Evolutionary conservation across 208 protist genomes (phyloP), one percentile per base, ranked within the genome.

Genomic region (Acanthamoeba triangularis): DNA sequence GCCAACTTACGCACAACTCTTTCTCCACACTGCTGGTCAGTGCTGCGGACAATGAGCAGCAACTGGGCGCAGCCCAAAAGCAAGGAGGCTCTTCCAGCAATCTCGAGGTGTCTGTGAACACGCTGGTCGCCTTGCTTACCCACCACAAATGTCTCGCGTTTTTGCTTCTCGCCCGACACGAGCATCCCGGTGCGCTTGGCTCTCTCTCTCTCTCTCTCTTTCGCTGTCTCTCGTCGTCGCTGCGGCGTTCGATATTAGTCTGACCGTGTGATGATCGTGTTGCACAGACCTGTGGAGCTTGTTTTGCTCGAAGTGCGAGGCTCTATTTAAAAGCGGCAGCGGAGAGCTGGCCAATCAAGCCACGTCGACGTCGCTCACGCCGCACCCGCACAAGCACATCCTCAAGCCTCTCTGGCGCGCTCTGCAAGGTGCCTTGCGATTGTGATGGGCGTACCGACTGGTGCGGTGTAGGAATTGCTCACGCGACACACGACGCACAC

Each of bases 401-500:
- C 74, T 84, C 20, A 44, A 84, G 44, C 74, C 74, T n/a, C 74
- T 84, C 44, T 84, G 74, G 74, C 74, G 33, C 44, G 74, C 74
- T 84, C 74, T 84, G 74, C 74, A 84, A 84, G 74, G 65, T 74
- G 13, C 20, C 20, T 69, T 69, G 25, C 5, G 23, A 69, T 30
- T 23, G 23, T 69, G 61, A 69, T 8, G 13, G 10, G 44, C 44
- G 44, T 47, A 47, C 44, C 13, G 44, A 47, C 61, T 69, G 13
- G 25, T 69, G 23, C 61, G 20, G 61, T 67, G 61, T 30, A 25
- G 14, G 61, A 10, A 23, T 30, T 69, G 25, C n/a, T 69, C 20
- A 30, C 18, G 18, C 28, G 16, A 69, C 61, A 69, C 61, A 69
- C 44, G 44, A 47, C 44, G 44, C 44, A 47, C 44, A 69, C 52